Percentiles rank a stretch among this genome's conserved stretches.
Evolutionary conservation across 2,329 filamentous ascomycete species (phyloP).

Genomic region (Penicillium capsulatum): DNA sequence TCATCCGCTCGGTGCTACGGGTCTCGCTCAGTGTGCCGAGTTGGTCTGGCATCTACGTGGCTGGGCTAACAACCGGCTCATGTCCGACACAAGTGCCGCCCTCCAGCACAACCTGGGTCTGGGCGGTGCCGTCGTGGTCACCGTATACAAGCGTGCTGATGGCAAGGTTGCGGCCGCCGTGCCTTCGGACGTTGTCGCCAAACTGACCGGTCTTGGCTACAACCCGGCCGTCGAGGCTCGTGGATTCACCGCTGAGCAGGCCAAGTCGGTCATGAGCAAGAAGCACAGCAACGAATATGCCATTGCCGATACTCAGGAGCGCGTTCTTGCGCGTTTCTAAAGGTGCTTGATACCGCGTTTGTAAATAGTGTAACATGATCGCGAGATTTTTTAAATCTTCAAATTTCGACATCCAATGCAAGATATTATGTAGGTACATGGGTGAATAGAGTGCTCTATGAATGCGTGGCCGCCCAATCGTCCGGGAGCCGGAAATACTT

Average conservation of each 20-base stretch:
- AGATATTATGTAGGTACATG: too few relatives aligned
- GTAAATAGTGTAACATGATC: constrained; percentile 16
- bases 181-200: constrained; percentile 60
- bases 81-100: constrained; percentile 64
- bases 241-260: constrained; percentile 77
- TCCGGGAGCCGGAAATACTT: constrained; percentile 36
- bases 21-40: constrained; percentile 93
- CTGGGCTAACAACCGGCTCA: constrained; percentile 86
- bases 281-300: constrained; percentile 69
- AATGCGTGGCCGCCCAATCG: constrained; percentile 32
- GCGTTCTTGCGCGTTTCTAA: constrained; percentile 66
- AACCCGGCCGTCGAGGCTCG: constrained; percentile 88
- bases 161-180: constrained; percentile 60
- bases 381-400: constrained; percentile 1
- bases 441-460: too few relatives aligned
- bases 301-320: constrained; percentile 67
- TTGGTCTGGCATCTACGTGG: constrained; percentile 92
- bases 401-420: neutral
- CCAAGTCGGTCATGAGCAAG: constrained; percentile 65
- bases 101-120: constrained; percentile 92
- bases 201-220: constrained; percentile 70
- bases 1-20: constrained; percentile 87
- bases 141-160: constrained; percentile 82
- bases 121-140: constrained; percentile 84
- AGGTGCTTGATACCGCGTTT: neutral